Conservation (phyloP, 352 stramenopile species). For the Pythium chondricola region DNA sequence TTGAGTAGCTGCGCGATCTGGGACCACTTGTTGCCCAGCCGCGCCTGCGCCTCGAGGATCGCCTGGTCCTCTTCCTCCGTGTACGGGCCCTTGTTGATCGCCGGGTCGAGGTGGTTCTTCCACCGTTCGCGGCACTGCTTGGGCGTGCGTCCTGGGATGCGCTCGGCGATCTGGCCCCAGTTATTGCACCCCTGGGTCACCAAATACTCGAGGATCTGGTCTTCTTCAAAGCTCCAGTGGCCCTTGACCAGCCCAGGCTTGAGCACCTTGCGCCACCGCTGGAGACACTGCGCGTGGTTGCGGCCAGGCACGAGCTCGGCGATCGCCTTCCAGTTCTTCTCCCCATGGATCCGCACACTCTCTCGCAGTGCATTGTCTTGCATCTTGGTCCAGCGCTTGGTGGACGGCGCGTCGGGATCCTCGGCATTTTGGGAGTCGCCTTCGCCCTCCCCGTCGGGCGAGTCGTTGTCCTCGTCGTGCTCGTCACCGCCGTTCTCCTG, state of each 20-base stretch:
- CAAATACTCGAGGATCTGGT: conserved; percentile 89
- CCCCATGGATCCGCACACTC: conserved; percentile 74
- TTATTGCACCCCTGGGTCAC: conserved; percentile 89
- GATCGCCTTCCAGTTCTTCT: conserved; percentile 89
- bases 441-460: conserved; percentile 9
- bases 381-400: conserved; percentile 85
- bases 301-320: conserved; percentile 75
- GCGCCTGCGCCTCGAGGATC: conserved; percentile 87
- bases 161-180: conserved; percentile 90
- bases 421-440: conserved; percentile 38
- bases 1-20: conserved; percentile 93
- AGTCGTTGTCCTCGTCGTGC: conserved; percentile 17
- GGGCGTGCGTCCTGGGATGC: conserved; percentile 89
- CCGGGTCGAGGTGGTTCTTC: conserved; percentile 86
- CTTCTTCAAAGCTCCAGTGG: conserved; percentile 93
- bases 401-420: conserved; percentile 68
- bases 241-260: conserved; percentile 94
- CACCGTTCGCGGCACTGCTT: conserved; percentile 90
- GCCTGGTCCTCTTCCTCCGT: conserved; percentile 92
- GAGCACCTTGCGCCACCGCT: conserved; percentile 91
- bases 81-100: conserved; percentile 94
- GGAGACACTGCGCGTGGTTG: conserved; percentile 85
- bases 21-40: conserved; percentile 94
- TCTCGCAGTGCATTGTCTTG: conserved; percentile 81
- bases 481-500: conserved; percentile 34